Evolutionary conservation across 495 filamentous ascomycete species (phyloP).

Genomic region (Gamarada debralockiae): DNA sequence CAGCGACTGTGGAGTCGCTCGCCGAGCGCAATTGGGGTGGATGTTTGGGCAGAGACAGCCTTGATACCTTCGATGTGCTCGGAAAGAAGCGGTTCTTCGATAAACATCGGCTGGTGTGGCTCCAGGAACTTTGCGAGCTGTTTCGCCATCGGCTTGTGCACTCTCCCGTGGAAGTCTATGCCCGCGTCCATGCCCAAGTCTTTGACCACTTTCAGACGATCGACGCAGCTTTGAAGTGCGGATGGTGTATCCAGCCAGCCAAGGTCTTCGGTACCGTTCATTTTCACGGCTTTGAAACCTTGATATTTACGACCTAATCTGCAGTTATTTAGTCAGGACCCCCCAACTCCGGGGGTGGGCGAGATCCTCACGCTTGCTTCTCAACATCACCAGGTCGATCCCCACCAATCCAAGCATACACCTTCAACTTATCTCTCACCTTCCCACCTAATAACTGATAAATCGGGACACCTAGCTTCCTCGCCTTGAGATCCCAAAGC

Average conservation of each 20-base stretch:
- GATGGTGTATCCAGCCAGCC: slow-evolving; percentile 74
- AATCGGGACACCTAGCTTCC: slow-evolving; percentile 62
- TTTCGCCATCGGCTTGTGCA: slow-evolving; percentile 80
- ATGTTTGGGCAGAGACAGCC: slow-evolving; percentile 55
- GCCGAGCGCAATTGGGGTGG: slow-evolving; percentile 68
- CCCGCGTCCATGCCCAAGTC: slow-evolving; percentile 65
- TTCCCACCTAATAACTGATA: slow-evolving; percentile 74
- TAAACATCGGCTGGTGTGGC: slow-evolving; percentile 67
- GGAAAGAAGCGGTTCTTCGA: slow-evolving; percentile 72
- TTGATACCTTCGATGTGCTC: slow-evolving; percentile 72
- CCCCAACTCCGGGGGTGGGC: neutral
- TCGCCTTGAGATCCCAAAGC: slow-evolving; percentile 72
- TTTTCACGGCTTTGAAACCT: slow-evolving; percentile 71
- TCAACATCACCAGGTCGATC: slow-evolving; percentile 71
- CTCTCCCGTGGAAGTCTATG: slow-evolving; percentile 73
- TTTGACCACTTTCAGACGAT: slow-evolving; percentile 66
- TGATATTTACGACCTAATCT: slow-evolving; percentile 57
- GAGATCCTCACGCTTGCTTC: slow-evolving; percentile 52
- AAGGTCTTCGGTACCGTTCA: slow-evolving; percentile 79
- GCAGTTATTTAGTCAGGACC: slow-evolving; percentile 22
- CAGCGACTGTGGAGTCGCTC: slow-evolving; percentile 72
- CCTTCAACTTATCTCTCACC: slow-evolving; percentile 66
- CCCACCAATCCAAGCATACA: slow-evolving; percentile 84
- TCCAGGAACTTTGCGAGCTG: slow-evolving; percentile 69
- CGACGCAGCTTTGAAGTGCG: slow-evolving; percentile 58